Conservation (phyloP, 768 basidiomycete species). For the Paxillus involutus region DNA sequence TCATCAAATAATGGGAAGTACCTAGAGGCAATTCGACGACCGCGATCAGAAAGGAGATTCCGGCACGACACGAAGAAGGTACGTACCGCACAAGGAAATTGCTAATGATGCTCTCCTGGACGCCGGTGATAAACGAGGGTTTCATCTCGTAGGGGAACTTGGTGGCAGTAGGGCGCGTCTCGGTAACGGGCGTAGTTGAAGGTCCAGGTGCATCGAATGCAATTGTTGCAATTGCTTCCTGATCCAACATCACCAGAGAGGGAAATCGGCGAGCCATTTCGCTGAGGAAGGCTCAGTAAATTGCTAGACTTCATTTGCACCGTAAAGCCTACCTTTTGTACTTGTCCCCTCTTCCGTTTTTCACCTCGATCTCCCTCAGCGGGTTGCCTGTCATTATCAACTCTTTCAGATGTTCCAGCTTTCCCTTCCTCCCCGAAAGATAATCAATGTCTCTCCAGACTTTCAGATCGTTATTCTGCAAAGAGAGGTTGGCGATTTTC, state of each 20-base stretch:
- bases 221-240: slow-evolving; percentile 72
- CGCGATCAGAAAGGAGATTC: slow-evolving; percentile 3
- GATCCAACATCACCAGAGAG: slow-evolving; percentile 80
- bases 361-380: slow-evolving; percentile 58
- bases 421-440: slow-evolving; percentile 57
- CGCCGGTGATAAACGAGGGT: slow-evolving; percentile 72
- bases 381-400: slow-evolving; percentile 78
- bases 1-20: slow-evolving; percentile 86
- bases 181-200: slow-evolving; percentile 38
- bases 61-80: background rate
- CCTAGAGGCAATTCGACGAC: slow-evolving; percentile 37
- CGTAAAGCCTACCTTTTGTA: slow-evolving; percentile 62
- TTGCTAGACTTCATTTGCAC: background rate
- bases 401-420: slow-evolving; percentile 65
- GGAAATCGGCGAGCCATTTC: slow-evolving; percentile 82
- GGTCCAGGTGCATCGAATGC: slow-evolving; percentile 72
- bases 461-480: slow-evolving; percentile 74
- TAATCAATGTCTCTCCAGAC: slow-evolving; percentile 69
- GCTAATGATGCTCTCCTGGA: slow-evolving; percentile 65
- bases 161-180: slow-evolving; percentile 55
- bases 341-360: slow-evolving; percentile 53
- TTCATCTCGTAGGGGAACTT: slow-evolving; percentile 79
- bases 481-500: slow-evolving; percentile 72
- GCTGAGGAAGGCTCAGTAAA: slow-evolving; percentile 38
- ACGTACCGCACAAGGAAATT: slow-evolving; percentile 77